Evolutionary conservation across 331 rosid genomes (phyloP).

Genomic region (Telfairia occidentalis): DNA sequence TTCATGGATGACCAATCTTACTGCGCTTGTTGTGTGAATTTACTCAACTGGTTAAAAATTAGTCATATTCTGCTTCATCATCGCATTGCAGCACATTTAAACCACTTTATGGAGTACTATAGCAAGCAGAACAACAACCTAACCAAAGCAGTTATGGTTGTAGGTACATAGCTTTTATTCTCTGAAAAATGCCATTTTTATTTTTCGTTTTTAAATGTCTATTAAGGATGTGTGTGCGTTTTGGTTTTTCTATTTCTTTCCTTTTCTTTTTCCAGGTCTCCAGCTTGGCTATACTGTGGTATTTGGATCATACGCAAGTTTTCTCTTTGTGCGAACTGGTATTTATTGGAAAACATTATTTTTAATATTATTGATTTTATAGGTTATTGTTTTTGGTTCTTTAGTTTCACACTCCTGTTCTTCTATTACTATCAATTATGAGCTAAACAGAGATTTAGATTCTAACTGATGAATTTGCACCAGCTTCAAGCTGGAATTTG

Average conservation of each 20-base stretch:
- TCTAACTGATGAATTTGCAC: neutral
- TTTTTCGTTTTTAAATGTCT: neutral
- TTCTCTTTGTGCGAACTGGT: conserved; percentile 91
- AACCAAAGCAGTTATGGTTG: conserved; percentile 39
- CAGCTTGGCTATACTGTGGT: conserved; percentile 93
- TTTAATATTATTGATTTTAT: neutral
- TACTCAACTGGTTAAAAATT: conserved; percentile 11
- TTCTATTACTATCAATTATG: neutral
- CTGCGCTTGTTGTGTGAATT: neutral
- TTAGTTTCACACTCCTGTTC: neutral
- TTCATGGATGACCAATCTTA: neutral
- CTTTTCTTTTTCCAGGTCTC: conserved; percentile 38
- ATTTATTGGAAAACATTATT: conserved; percentile 16
- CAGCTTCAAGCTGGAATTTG: neutral
- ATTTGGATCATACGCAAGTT: conserved; percentile 91
- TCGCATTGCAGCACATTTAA: conserved; percentile 71
- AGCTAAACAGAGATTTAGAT: neutral
- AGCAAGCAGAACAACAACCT: conserved; percentile 53
- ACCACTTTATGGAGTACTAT: conserved; percentile 75
- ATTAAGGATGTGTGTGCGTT: neutral
- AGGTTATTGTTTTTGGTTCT: neutral
- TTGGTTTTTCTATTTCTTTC: neutral
- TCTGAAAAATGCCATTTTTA: neutral
- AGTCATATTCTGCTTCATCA: conserved; percentile 16
- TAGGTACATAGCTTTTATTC: conserved; percentile 38